Conservation (phyloP, 1,139 yeast genomes). For the Hansenula anomala region DNA sequence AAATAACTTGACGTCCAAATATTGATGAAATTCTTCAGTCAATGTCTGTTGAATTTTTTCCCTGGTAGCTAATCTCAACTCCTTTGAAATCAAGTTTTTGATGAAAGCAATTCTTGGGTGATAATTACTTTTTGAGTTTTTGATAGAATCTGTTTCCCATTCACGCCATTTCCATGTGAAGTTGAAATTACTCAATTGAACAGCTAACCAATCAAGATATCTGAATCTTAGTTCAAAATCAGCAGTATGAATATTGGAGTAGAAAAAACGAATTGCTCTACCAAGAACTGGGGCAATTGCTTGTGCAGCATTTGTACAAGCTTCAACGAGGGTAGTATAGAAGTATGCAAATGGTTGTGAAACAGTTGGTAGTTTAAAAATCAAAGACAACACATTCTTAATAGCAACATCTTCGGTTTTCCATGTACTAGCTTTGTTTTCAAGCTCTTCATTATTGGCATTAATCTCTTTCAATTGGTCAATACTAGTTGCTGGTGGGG, state of each 20-base stretch:
- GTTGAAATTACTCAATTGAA: conserved; percentile 89
- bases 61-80: conserved; percentile 68
- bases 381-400: conserved; percentile 74
- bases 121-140: conserved; percentile 32
- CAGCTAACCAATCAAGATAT: conserved; percentile 88
- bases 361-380: conserved; percentile 69
- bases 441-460: conserved; percentile 30
- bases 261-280: conserved; percentile 83
- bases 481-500: conserved; percentile 79
- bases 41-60: conserved; percentile 71
- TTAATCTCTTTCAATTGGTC: conserved; percentile 55
- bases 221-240: conserved; percentile 75
- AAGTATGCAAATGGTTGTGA: conserved; percentile 72
- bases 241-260: conserved; percentile 57
- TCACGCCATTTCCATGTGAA: conserved; percentile 99
- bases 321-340: conserved; percentile 82
- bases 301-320: conserved; percentile 81
- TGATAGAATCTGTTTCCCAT: conserved; percentile 64
- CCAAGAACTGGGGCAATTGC: conserved; percentile 96
- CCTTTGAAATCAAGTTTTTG: conserved; percentile 76
- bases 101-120: conserved; percentile 79
- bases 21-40: conserved; percentile 65
- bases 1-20: conserved; percentile 50
- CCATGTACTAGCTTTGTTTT: conserved; percentile 53
- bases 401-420: conserved; percentile 89